Percentiles rank a stretch among this genome's conserved stretches.
phyloP scores from a whole-genome alignment of 2,329 filamentous ascomycete genomes.

The Onygenales sp. region DNA sequence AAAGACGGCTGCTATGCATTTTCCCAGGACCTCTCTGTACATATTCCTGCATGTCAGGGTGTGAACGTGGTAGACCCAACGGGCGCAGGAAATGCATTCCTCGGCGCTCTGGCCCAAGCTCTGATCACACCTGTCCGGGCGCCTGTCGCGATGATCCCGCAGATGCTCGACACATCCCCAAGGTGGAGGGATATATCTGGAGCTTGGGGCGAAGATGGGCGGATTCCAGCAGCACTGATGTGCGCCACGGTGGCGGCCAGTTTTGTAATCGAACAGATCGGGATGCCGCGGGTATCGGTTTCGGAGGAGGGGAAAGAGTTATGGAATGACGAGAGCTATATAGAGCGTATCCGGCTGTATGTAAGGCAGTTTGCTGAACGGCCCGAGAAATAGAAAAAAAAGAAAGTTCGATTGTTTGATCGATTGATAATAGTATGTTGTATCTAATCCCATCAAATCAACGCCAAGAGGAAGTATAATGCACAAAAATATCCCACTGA shows the following conservation, averaged over 20 bases:
- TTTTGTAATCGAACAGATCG: slow-evolving; percentile 91
- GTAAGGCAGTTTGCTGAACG: slow-evolving; percentile 31
- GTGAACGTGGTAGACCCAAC: slow-evolving; percentile 74
- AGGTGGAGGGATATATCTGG: slow-evolving; percentile 37
- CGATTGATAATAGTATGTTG: slow-evolving; percentile 4
- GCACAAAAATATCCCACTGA: slow-evolving; percentile 5
- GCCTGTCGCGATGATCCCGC: slow-evolving; percentile 22
- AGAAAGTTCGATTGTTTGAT: slow-evolving; percentile 10
- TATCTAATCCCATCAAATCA: slow-evolving; percentile 6
- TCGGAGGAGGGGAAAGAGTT: slow-evolving; percentile 24
- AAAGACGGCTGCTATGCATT: slow-evolving; percentile 49
- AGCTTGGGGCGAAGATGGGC: slow-evolving; percentile 39
- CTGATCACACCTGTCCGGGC: slow-evolving; percentile 36
- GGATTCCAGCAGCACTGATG: slow-evolving; percentile 56
- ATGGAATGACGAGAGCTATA: slow-evolving; percentile 38
- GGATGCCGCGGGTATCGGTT: slow-evolving; percentile 51
- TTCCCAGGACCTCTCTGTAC: slow-evolving; percentile 38
- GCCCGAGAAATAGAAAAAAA: slow-evolving; percentile 24
- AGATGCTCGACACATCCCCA: slow-evolving; percentile 39
- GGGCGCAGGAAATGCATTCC: slow-evolving; percentile 84
- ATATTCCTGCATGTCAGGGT: slow-evolving; percentile 69
- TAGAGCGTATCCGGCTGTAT: slow-evolving; percentile 36
- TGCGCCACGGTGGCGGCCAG: slow-evolving; percentile 79
- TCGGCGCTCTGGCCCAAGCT: slow-evolving; percentile 53
- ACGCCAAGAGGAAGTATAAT: slow-evolving; percentile 4